phyloP scores from a whole-genome alignment of 2,329 filamentous ascomycete genomes.

The Pseudogymnoascus sp. region DNA sequence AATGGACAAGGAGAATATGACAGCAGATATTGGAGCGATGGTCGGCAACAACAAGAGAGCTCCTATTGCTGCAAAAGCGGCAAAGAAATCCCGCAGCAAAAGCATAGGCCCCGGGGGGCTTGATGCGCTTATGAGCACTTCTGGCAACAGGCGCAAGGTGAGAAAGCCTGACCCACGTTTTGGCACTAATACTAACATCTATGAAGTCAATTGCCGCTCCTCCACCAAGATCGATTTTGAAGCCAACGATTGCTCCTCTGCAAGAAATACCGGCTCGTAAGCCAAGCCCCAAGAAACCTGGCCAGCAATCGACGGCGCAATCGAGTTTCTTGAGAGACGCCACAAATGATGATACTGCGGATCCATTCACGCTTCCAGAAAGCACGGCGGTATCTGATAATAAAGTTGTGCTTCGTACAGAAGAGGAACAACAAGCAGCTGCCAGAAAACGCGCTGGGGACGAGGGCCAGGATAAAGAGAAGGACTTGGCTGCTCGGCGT shows the following conservation, averaged over 20 bases:
- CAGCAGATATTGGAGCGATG: slow-evolving; percentile 50
- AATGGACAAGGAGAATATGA: slow-evolving; percentile 71
- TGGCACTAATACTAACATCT: slow-evolving; percentile 15
- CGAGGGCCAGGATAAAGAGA: slow-evolving; percentile 50
- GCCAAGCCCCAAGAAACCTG: slow-evolving; percentile 28
- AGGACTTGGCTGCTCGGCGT: slow-evolving; percentile 59
- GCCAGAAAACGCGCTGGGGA: slow-evolving; percentile 61
- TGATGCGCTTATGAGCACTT: slow-evolving; percentile 66
- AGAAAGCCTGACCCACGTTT: slow-evolving; percentile 27
- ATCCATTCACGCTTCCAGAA: neutral
- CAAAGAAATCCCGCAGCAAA: slow-evolving; percentile 77
- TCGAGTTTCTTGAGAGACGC: neutral
- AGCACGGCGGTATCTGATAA: slow-evolving; percentile 27
- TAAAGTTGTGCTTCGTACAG: slow-evolving; percentile 57
- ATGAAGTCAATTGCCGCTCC: slow-evolving; percentile 31
- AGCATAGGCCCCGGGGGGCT: slow-evolving; percentile 89
- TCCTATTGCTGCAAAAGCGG: slow-evolving; percentile 18
- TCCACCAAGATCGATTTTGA: slow-evolving; percentile 64
- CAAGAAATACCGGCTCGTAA: slow-evolving; percentile 60
- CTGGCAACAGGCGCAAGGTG: slow-evolving; percentile 75
- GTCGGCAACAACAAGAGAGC: slow-evolving; percentile 21
- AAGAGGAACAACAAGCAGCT: slow-evolving; percentile 62
- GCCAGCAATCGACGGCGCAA: neutral
- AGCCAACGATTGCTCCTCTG: slow-evolving; percentile 61
- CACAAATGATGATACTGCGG: neutral